phyloP scores from a whole-genome alignment of 176 grass and related monocot genomes.

The Bothriochloa decipiens region DNA sequence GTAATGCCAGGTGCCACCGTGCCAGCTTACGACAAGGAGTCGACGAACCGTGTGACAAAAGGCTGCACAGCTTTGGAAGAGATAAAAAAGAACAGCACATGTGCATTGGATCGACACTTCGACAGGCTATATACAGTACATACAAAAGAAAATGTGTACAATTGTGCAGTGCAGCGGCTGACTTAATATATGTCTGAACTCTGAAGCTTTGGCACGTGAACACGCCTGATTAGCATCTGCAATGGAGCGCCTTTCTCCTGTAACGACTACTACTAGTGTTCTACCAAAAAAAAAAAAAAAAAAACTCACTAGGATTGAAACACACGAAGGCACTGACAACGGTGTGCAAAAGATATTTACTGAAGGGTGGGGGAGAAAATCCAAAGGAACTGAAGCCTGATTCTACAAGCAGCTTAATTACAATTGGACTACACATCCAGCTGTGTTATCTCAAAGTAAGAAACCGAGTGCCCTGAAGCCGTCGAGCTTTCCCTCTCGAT shows the following conservation, averaged over 20 bases:
- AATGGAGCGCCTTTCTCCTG: background rate
- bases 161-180: slow-evolving; percentile 6
- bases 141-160: slow-evolving; percentile 22
- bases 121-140: background rate
- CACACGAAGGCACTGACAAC: slow-evolving; percentile 19
- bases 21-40: slow-evolving; percentile 14
- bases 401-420: slow-evolving; percentile 36
- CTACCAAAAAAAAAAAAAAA: too few species aligned
- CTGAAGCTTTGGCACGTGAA: slow-evolving; percentile 31
- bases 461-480: slow-evolving; percentile 29
- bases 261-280: background rate
- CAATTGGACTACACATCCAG: slow-evolving; percentile 53
- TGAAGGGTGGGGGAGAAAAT: background rate
- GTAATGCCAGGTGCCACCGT: background rate
- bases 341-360: slow-evolving; percentile 41
- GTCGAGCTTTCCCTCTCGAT: slow-evolving; percentile 58
- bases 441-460: slow-evolving; percentile 52
- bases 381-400: background rate
- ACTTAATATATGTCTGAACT: background rate
- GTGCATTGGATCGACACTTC: slow-evolving; percentile 14
- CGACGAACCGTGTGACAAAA: background rate
- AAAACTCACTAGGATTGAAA: slow-evolving; percentile 37
- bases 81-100: slow-evolving; percentile 24
- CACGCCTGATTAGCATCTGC: background rate
- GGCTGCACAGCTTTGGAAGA: background rate